Evolutionary conservation across 73 alveolate genomes (phyloP).

Genomic region (Durusdinium trenchii): DNA sequence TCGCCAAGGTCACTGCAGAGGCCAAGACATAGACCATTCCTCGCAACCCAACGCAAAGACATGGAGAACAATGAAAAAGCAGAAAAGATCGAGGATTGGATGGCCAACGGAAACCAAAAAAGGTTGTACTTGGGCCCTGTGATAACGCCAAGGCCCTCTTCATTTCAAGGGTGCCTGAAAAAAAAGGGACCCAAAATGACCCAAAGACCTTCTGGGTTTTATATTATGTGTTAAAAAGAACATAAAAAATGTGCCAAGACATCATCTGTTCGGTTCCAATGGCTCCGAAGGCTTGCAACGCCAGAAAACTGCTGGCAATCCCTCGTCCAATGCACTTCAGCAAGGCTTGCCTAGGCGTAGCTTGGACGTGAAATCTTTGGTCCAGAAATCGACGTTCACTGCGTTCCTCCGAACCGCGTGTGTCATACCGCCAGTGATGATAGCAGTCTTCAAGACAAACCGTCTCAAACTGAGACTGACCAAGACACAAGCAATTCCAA

Average conservation of each 20-base stretch:
- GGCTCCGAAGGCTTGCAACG: constrained; percentile 4
- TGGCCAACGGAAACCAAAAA: too few species aligned
- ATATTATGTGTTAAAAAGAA: too few species aligned
- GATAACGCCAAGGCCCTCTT: too few species aligned
- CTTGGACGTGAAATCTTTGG: neutral
- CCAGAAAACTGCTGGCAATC: constrained; percentile 34
- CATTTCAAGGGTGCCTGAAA: too few species aligned
- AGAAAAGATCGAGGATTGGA: too few species aligned
- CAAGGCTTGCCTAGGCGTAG: constrained; percentile 68
- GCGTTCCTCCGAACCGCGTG: neutral
- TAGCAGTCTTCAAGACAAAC: neutral
- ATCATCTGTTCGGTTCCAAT: too few species aligned
- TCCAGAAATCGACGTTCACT: neutral
- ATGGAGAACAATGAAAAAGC: neutral
- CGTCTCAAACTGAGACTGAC: neutral
- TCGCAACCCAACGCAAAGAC: neutral
- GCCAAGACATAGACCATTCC: constrained; percentile 58
- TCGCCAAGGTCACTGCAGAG: constrained; percentile 1
- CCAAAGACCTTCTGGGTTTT: too few species aligned
- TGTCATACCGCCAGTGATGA: neutral
- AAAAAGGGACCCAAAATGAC: too few species aligned
- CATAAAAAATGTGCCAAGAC: too few species aligned
- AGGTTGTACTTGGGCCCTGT: too few species aligned
- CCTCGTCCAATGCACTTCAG: constrained; percentile 73
- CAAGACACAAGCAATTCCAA: constrained; percentile 75